Evolutionary conservation across 2,329 filamentous ascomycete species (phyloP), one percentile per base, ranked within the genome.

Genomic region (Diaporthe vaccinii): DNA sequence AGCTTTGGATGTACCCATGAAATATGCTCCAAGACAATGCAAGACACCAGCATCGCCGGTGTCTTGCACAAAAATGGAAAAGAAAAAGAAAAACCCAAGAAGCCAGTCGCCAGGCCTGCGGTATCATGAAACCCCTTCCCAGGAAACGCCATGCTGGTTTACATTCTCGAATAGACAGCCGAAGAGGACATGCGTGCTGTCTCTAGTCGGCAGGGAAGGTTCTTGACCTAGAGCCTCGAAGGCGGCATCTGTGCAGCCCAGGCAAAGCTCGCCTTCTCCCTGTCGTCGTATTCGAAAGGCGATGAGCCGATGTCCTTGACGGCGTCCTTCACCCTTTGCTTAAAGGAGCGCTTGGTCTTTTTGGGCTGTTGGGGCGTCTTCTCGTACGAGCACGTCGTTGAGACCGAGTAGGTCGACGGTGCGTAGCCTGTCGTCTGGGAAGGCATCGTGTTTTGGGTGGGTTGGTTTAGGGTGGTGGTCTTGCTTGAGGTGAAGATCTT

Each of bases 331-430:
- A 78, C 28, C 15, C 74, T 74, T 36, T 75, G 73, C 34, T 41
- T 69, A 34, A 75, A 31, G 34, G 75, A 76, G 12, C 72, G 58
- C 31, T 76, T 78, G 20, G 76, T 41, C 44, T 73, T 68, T 28
- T 62, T 39, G n/a, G 68, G 20, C 14, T 55, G 31, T 22, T 74
- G 65, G 25, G 74, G 14, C 57, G 81, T 77, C 76, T 84, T 83
- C 75, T 74, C 71, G 79, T 79, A 80, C 39, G 81, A 83, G 79
- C 78, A 80, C 65, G 82, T 81, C 36, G 80, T 79, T 59, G 81
- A 80, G 71, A 79, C 82, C 44, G 83, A 83, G 78, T 80, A 77
- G 61, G 80, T 76, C 53, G 83, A 83, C 57, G 80, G 78, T 28
- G 81, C 78, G 77, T 76, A 76, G 44, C 82, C 81, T 76, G 78